These are phyloP conservation scores for Yamadazyma blattariae DNA, from an alignment of 1,139 yeast species.

Conservation along the genomic window DNA sequence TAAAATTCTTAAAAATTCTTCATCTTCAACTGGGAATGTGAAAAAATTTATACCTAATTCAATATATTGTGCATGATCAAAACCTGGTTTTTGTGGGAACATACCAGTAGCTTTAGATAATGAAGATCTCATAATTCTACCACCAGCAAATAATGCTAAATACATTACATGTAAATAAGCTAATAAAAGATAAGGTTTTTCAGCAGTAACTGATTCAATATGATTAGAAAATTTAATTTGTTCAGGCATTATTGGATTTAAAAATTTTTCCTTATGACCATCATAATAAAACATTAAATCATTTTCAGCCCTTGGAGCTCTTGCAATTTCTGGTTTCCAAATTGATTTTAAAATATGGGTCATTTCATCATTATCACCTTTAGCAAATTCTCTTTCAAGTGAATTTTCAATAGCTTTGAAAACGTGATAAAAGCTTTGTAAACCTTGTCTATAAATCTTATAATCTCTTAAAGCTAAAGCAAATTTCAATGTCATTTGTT, in stretches of 20 bases:
- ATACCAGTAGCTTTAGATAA: conserved; percentile 66
- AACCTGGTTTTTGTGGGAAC: conserved; percentile 70
- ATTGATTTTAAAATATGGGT: conserved; percentile 46
- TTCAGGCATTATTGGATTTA: conserved; percentile 53
- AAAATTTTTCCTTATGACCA: conserved; percentile 52
- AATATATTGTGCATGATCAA: conserved; percentile 59
- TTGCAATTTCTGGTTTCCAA: conserved; percentile 71
- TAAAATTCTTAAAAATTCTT: conserved; percentile 56
- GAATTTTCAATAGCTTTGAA: conserved; percentile 66
- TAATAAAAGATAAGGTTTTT: conserved; percentile 67
- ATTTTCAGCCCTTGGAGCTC: conserved; percentile 54
- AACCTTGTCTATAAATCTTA: conserved; percentile 75
- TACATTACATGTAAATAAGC: conserved; percentile 90
- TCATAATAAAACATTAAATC: conserved; percentile 71
- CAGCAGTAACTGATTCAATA: conserved; percentile 49
- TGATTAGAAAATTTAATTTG: conserved; percentile 64
- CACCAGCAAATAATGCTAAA: conserved; percentile 86
- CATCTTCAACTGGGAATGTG: conserved; percentile 69
- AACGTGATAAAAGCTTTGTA: conserved; percentile 74
- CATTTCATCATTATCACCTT: conserved; percentile 30
- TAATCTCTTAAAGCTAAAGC: conserved; percentile 76
- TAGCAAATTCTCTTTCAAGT: conserved; percentile 46
- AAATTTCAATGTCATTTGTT: conserved; percentile 64
- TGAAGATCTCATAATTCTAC: conserved; percentile 67
- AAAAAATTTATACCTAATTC: conserved; percentile 67